Evolutionary conservation across 2,329 filamentous ascomycete species (phyloP), one percentile per base, ranked within the genome.

Genomic region (Neofusicoccum sp.): DNA sequence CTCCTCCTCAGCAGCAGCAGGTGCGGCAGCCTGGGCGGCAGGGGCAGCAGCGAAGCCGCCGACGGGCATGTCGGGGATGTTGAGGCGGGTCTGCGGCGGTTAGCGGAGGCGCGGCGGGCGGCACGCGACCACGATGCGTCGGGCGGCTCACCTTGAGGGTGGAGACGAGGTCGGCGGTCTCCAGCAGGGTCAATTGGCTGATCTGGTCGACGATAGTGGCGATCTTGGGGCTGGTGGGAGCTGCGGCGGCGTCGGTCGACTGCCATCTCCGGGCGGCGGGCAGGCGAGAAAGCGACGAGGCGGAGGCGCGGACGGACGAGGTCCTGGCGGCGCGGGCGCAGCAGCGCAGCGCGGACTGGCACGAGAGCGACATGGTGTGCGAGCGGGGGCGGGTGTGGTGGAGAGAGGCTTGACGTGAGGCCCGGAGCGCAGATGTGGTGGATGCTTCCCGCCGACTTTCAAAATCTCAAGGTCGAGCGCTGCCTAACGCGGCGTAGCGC

Each of bases 31-130:
- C 34, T 81, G 81, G 52, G 83, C 85, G 34, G 88, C 81, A 50
- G 86, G 82, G 62, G 86, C 88, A 61, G 89, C 89, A 67, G 90
- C 89, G 78, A 97, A 97, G 66, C 92, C 93, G 70, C 94, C 94
- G 70, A 98, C 88, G 66, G 95, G 95, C 81, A 98, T 89, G 75
- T 99, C 95, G 76, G 95, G 96, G 76, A 99, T 98, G 81, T 99
- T 99, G 67, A 99, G 87, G 76, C 90, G 92, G 74, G 89, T 88
- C 95, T 98, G 74, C 6, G 37, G 50, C 41, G 49, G 50, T 63
- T 43, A 58, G 63, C 49, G 52, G 44, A 44, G 28, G 56, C 67
- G 63, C 65, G 61, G 56, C 39, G 8, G 9, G 28, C 8, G 29
- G 16, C 31, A 49, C 22, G 37, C 31, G 33, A 16, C 29, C n/a